Percentiles rank a stretch among this genome's conserved stretches.
Evolutionary conservation across 1,284 basidiomycete genomes (phyloP).

Genomic region (Sanguinoderma infundibulare): DNA sequence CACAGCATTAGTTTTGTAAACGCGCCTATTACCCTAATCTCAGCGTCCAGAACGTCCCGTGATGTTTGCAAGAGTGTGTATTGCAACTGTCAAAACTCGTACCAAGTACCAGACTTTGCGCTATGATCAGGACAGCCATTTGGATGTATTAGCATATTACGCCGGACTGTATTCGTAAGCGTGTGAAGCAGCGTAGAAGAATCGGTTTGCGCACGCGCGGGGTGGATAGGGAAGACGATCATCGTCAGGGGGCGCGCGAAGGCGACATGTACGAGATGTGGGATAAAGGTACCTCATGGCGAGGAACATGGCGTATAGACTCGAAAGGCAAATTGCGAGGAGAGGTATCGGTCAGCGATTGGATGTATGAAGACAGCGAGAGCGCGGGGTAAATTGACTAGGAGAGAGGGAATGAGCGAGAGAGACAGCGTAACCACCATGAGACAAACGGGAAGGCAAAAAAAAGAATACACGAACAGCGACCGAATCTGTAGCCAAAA

Average conservation of each 20-base stretch:
- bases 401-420: constrained; percentile 16
- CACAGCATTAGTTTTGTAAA: not conserved
- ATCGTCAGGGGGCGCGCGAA: not conserved
- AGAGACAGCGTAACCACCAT: constrained; percentile 14
- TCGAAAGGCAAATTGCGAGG: constrained; percentile 8
- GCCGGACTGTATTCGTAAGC: constrained; percentile 20
- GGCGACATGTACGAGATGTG: not conserved
- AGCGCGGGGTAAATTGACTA: constrained; percentile 3
- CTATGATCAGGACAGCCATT: not conserved
- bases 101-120: constrained; percentile 5
- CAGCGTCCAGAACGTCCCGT: not conserved
- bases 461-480: constrained; percentile 4
- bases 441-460: constrained; percentile 7
- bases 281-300: not conserved
- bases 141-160: constrained; percentile 24
- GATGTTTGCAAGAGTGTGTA: constrained; percentile 1
- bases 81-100: constrained; percentile 11
- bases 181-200: constrained; percentile 6
- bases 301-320: not conserved
- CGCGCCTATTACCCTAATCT: not conserved
- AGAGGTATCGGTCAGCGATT: constrained; percentile 25
- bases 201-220: constrained; percentile 4
- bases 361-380: constrained; percentile 9
- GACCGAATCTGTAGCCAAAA: constrained; percentile 17
- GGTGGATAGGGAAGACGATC: constrained; percentile 7